Base-by-base conservation (phyloP, 495 filamentous ascomycete species). In the Bryoglossum gracile region DNA sequence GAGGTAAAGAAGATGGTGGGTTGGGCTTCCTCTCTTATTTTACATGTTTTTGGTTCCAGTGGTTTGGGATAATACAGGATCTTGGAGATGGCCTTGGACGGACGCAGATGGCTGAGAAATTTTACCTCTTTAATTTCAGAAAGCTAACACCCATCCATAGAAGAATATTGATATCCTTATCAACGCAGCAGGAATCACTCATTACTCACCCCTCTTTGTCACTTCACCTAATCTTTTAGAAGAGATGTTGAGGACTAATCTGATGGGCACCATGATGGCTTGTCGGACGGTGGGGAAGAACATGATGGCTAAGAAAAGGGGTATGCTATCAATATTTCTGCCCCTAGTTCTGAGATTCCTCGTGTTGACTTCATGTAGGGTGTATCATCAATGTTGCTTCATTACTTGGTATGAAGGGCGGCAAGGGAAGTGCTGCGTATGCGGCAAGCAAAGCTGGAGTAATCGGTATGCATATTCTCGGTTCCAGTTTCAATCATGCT, bases 351-450 rank as follows among this genome's bases (percentile, higher is more conserved):
- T n/a, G n/a, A n/a, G n/a, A n/a, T n/a, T n/a, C n/a, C n/a, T n/a
- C n/a, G n/a, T n/a, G n/a, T n/a, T n/a, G n/a, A n/a, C n/a, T n/a
- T n/a, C n/a, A n/a, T n/a, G n/a, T n/a, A 72, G 70, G 67, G 41
- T 84, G 78, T 55, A 89, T 94, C 38, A 84, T 94, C 62, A 94
- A 92, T 52, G 64, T 94, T 18, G 78, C 87, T 3, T 87, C 83
- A 17, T 63, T 92, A 17, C 68, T 92, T 11, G 87, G 77, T 0
- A 41, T 75, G 1, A 80, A 81, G 44, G 79, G 73, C 0, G 80
- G 78, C 2, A 64, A 60, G 0, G 88, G 88, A 0, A 77, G 84
- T 8, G 72, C 81, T 3, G 75, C 81, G 1, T 94, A 94, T 59
- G 81, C 83, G 4, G 87, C 88, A 1, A 79, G 80, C 25, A 94